phyloP scores from a whole-genome alignment of 2,329 filamentous ascomycete genomes.

The Didymella arachidicola region DNA sequence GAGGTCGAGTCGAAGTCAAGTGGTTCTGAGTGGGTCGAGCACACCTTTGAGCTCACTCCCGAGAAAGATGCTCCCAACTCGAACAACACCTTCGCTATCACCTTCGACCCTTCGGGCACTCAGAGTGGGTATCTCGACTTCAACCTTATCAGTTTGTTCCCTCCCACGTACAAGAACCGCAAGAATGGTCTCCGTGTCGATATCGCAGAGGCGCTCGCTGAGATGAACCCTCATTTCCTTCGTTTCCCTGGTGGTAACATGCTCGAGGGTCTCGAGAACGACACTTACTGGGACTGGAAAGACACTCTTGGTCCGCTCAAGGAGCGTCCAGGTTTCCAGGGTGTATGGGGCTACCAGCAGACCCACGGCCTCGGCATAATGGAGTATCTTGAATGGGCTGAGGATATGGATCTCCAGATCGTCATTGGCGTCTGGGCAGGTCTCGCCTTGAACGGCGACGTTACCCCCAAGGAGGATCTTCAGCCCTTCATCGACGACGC shows the following conservation, averaged over 20 bases:
- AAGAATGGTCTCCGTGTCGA: conserved; percentile 61
- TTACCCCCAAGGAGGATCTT: conserved; percentile 48
- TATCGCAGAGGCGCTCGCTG: conserved; percentile 57
- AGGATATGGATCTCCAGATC: conserved; percentile 55
- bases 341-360: conserved; percentile 57
- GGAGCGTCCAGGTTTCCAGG: conserved; percentile 57
- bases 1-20: conserved; percentile 41
- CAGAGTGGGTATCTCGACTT: conserved; percentile 50
- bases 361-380: conserved; percentile 57
- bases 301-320: conserved; percentile 59
- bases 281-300: conserved; percentile 55
- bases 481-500: conserved; percentile 51
- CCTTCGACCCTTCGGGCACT: conserved; percentile 54
- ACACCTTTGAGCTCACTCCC: conserved; percentile 50
- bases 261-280: conserved; percentile 43
- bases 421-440: conserved; percentile 56
- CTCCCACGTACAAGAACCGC: conserved; percentile 62
- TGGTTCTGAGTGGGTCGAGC: conserved; percentile 51
- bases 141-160: conserved; percentile 62
- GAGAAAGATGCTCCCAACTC: conserved; percentile 52
- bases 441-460: conserved; percentile 53
- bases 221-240: conserved; percentile 56
- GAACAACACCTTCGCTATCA: conserved; percentile 62
- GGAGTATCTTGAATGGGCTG: conserved; percentile 59
- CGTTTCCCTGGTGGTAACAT: conserved; percentile 63